Conservation (phyloP, 176 grass and related monocot genomes). For the Saccharum spontaneum region DNA sequence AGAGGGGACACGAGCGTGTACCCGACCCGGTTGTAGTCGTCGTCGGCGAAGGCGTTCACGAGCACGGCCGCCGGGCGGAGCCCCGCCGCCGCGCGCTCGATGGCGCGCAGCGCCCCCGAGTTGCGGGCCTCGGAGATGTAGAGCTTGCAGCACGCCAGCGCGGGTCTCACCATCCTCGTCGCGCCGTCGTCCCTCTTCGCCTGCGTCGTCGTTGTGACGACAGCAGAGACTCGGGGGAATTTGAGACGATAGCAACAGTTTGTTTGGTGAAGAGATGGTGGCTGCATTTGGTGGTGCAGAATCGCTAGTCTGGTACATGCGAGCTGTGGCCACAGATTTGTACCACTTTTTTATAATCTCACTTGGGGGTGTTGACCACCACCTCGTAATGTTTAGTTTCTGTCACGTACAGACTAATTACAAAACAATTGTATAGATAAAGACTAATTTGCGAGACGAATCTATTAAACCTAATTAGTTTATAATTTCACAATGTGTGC, state of each 20-base stretch:
- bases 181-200: background rate
- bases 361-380: too few species aligned
- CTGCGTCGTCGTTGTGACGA: background rate
- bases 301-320: too few species aligned
- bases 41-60: slow-evolving; percentile 61
- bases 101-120: slow-evolving; percentile 44
- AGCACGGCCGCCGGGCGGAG: slow-evolving; percentile 41
- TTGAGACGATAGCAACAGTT: background rate
- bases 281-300: background rate
- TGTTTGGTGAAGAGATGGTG: background rate
- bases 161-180: slow-evolving; percentile 42
- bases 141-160: slow-evolving; percentile 83
- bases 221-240: background rate
- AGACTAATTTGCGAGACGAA: too few species aligned
- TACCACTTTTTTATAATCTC: too few species aligned
- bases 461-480: too few species aligned
- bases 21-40: slow-evolving; percentile 67
- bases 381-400: too few species aligned
- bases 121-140: slow-evolving; percentile 89
- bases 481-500: too few species aligned
- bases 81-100: slow-evolving; percentile 69
- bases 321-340: background rate
- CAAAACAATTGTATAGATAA: too few species aligned
- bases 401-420: too few species aligned
- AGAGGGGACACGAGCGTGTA: slow-evolving; percentile 80